Evolutionary conservation across 306 rosid species (phyloP), one percentile per base, ranked within the genome.

Genomic region (Mimosa pudica): DNA sequence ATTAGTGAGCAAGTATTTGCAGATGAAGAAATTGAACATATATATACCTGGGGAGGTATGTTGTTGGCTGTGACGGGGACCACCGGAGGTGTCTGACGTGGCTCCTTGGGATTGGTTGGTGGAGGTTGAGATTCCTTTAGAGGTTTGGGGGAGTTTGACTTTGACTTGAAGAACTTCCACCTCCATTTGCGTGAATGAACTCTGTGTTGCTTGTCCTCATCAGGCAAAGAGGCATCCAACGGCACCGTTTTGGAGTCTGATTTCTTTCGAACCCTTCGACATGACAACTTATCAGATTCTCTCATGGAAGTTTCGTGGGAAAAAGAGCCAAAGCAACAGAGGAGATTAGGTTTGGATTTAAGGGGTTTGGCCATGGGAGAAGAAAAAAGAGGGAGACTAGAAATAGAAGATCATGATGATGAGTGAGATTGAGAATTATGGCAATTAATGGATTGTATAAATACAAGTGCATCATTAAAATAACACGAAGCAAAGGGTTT

Each of bases 241-340:
- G 94, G 93, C 74, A 84, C 91, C 84, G 91, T 88, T 86, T 86
- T 87, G 76, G 70, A 20, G 58, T 82, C 14, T 5, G 91, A 74
- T 17, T 81, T 85, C 69, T 48, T 14, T 54, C 77, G 17, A 32
- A 62, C 71, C 55, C 41, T 67, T 51, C 48, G 47, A 87, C 86
- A 63, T 30, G 85, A 86, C 61, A 82, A 77, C 82, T 80, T 51
- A 51, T 51, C 57, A 60, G 79, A 46, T 8, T 80, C 78, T 14
- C 78, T 71, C 3, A 18, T 5, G 60, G 68, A 68, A 10, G 35
- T 10, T 33, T 45, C 14, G 49, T 45, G 4, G 57, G 77, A 73
- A 47, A 69, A 38, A 6, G 75, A 77, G 51, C 93, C 83, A 70
- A 92, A 86, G 72, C 92, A 92, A 9, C 88, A 75, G 12, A 84